Base-by-base conservation (phyloP, 2,329 filamentous ascomycete genomes). In the Microascus cirrosus region DNA sequence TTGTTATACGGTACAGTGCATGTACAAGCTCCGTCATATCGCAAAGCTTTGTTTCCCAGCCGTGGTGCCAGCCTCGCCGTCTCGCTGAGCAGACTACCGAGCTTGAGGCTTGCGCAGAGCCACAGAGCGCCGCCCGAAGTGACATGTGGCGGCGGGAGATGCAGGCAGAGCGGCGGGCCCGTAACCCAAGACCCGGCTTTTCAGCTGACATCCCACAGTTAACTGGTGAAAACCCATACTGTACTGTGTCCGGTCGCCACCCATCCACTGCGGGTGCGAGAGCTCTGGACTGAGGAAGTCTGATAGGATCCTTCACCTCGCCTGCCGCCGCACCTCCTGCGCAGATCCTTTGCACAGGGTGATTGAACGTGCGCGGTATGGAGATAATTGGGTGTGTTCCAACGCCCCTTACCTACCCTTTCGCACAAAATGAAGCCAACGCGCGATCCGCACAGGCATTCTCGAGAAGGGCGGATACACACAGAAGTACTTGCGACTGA, bases 201-300 rank as follows among this genome's bases (percentile, higher is more conserved):
- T 56, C 54, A 56, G 54, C 54, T 42, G 54, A 34, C 12, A 34
- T 34, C 35, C 48, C 24, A 56, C 54, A 56, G 54, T 56, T 20
- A n/a, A 35, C 50, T 11, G 3, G 48, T 18, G 22, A 20, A 50
- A 34, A 15, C 5, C 22, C 5, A 34, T 24, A 56, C 54, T 56
- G 54, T 56, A 32, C 28, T 32, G 28, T 32, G 28, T 8, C 28
- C 8, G 28, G 28, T 32, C 28, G 28, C 28, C 28, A 32, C 28
- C n/a, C n/a, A n/a, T n/a, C n/a, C n/a, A n/a, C n/a, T n/a, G n/a
- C 28, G 28, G 28, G 28, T 8, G 28, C 4, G 28, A 32, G 28
- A 32, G 28, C 28, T 32, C 28, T 32, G 28, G 28, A 32, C 8
- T 32, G 28, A n/a, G 11, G 45, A 50, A 11, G 45, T n/a, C 45